Percentiles rank a stretch among this genome's conserved stretches.
These are phyloP conservation scores for Rosa lucieae DNA, from an alignment of 306 rosid genomes.

Conservation along the genomic window DNA sequence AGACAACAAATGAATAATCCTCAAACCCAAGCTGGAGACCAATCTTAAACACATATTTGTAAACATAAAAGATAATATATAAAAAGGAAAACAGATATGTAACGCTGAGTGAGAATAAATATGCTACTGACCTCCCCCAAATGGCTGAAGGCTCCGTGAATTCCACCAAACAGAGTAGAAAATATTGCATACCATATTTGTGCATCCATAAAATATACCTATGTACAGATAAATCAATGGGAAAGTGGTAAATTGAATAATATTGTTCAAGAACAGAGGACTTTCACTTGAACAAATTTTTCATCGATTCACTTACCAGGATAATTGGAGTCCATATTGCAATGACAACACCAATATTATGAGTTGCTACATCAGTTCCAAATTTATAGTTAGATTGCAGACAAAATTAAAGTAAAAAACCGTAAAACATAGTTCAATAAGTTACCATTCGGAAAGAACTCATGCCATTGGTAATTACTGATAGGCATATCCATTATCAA, in stretches of 20 bases:
- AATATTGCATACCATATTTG: conserved; percentile 99
- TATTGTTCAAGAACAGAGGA: conserved; percentile 19
- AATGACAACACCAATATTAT: conserved; percentile 60
- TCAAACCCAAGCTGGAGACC: conserved; percentile 10
- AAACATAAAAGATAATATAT: background rate
- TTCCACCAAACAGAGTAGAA: conserved; percentile 91
- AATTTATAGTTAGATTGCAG: conserved; percentile 19
- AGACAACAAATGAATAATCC: conserved; percentile 30
- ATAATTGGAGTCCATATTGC: conserved; percentile 97
- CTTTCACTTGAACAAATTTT: conserved; percentile 14
- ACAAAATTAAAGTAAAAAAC: conserved; percentile 22
- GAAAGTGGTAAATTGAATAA: conserved; percentile 13
- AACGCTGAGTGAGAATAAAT: background rate
- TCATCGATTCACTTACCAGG: conserved; percentile 57
- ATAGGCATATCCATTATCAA: conserved; percentile 67
- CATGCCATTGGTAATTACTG: conserved; percentile 86
- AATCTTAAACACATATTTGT: conserved; percentile 4
- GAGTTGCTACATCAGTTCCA: conserved; percentile 50
- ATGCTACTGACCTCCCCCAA: conserved; percentile 91
- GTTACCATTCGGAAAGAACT: conserved; percentile 90
- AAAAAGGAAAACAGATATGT: background rate
- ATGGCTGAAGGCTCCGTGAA: conserved; percentile 94
- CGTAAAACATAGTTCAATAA: conserved; percentile 16
- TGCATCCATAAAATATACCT: conserved; percentile 97
- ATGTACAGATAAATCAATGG: conserved; percentile 32